phyloP scores from a whole-genome alignment of 108 stramenopile genomes.

The Phaeodactylum tricornutum region DNA sequence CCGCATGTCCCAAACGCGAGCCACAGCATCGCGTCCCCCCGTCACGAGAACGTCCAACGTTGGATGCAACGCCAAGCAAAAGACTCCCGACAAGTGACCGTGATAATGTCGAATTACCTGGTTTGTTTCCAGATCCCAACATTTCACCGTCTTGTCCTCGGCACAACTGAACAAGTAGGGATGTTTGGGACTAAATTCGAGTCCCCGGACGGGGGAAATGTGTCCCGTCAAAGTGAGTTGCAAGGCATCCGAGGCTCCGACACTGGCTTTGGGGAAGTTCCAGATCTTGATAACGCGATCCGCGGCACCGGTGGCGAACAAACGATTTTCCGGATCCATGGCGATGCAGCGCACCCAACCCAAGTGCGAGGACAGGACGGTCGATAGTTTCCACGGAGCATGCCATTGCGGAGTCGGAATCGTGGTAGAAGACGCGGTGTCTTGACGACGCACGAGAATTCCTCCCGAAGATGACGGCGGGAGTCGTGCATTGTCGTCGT shows the following conservation, averaged over 20 bases:
- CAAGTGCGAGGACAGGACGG: conserved; percentile 90
- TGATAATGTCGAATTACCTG: conserved; percentile 99
- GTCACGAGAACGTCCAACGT: conserved; percentile 96
- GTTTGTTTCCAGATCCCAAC: conserved; percentile 99
- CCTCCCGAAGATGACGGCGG: neutral
- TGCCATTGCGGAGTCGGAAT: conserved; percentile 97
- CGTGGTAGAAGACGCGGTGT: conserved; percentile 13
- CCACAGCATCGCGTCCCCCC: conserved; percentile 96
- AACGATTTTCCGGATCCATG: conserved; percentile 92
- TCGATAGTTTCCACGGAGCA: conserved; percentile 92
- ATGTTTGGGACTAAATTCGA: conserved; percentile 88
- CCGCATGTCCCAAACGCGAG: conserved; percentile 98
- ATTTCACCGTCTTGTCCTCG: conserved; percentile 98
- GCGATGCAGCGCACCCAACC: conserved; percentile 98
- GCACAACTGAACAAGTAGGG: conserved; percentile 96
- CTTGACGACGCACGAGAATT: neutral
- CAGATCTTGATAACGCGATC: conserved; percentile 98
- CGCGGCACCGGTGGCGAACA: conserved; percentile 94
- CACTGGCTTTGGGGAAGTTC: conserved; percentile 94
- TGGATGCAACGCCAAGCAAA: conserved; percentile 90
- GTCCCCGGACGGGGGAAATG: conserved; percentile 90
- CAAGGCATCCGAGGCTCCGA: conserved; percentile 82
- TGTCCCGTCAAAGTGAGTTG: conserved; percentile 98
- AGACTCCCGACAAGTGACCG: conserved; percentile 95
- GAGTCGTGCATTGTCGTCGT: too few relatives aligned